These are phyloP conservation scores for Aspergillus diversus DNA, from an alignment of 495 filamentous ascomycete species.

Conservation along the genomic window DNA sequence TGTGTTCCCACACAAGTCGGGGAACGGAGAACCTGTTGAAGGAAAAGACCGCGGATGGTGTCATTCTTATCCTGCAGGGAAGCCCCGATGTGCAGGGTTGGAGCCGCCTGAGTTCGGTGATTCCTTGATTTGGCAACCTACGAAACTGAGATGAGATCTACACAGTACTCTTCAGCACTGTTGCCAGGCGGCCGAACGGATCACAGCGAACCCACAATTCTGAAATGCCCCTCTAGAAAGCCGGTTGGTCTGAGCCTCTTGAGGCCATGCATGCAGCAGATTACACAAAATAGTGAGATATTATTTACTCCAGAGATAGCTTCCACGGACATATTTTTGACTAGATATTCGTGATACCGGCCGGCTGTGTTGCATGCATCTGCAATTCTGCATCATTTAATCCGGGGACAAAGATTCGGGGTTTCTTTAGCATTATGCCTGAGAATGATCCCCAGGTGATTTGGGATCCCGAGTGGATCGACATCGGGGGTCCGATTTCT, in stretches of 20 bases:
- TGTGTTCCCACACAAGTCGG: not conserved
- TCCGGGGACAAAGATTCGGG: conserved; percentile 8
- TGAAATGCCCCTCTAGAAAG: not conserved
- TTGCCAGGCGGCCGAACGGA: conserved; percentile 7
- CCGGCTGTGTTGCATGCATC: not conserved
- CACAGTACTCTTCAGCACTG: conserved; percentile 19
- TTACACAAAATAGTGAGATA: conserved; percentile 1
- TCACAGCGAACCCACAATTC: not conserved
- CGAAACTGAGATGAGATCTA: conserved; percentile 18
- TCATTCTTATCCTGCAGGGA: conserved; percentile 1
- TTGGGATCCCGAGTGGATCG: too few relatives aligned
- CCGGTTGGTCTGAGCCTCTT: not conserved
- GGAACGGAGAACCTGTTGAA: not conserved
- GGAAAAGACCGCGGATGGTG: not conserved
- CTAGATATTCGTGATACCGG: not conserved
- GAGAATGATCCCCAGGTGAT: not conserved
- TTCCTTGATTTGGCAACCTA: not conserved
- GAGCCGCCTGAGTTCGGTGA: not conserved
- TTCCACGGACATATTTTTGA: too few relatives aligned
- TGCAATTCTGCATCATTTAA: not conserved
- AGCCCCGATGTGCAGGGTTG: not conserved
- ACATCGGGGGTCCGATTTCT: too few relatives aligned
- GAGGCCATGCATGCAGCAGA: not conserved
- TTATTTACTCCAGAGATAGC: not conserved
- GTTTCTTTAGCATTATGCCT: not conserved